Evolutionary conservation across 164 flowering plant species (phyloP), one percentile per base, ranked within the genome.

Genomic region (Cinnamomum micranthum): DNA sequence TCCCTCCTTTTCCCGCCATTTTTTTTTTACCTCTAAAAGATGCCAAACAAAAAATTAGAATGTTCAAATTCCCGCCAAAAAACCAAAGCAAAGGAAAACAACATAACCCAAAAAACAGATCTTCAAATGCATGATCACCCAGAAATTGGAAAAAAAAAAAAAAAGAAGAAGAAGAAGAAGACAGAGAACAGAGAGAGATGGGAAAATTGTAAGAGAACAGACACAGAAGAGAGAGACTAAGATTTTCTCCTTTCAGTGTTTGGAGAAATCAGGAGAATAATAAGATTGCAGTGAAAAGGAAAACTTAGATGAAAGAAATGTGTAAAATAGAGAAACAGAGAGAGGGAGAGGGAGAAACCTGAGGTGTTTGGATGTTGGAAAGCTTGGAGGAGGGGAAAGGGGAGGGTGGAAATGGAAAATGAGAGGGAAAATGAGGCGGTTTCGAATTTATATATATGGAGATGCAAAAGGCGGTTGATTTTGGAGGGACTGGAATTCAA

Each of bases 1-100:
- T 93, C 63, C 97, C 98, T 1, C 98, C 98, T 86, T 93, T 93
- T 71, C 98, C 98, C 31, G 95, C 97, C 98, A 93, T 93, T 70
- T 65, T 41, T 70, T 65, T 41, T 41, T 31, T 22, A 60, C 70
- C 69, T 19, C 14, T 4, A 4, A 64, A 12, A 64, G 10, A 64
- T 14, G 12, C 22, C 9, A 11, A 64, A n/a, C 13, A 22, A 64
- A 17, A 15, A 13, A 10, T 14, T 64, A 13, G 27, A 23, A 19
- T 19, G 0, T 22, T 9, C 67, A 64, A 28, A 23, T 13, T 7
- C 28, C 27, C 33, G 14, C 67, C 67, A 64, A 22, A 6, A 63
- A 28, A 1, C 13, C 67, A 13, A 12, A 2, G 24, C 15, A 22
- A 60, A 19, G 64, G 13, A 28, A 6, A 28, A 12, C 31, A 25